Percentiles rank a stretch among this genome's conserved stretches.
Evolutionary conservation across 2,329 filamentous ascomycete genomes (phyloP).

Genomic region (Stagonosporopsis vannaccii): DNA sequence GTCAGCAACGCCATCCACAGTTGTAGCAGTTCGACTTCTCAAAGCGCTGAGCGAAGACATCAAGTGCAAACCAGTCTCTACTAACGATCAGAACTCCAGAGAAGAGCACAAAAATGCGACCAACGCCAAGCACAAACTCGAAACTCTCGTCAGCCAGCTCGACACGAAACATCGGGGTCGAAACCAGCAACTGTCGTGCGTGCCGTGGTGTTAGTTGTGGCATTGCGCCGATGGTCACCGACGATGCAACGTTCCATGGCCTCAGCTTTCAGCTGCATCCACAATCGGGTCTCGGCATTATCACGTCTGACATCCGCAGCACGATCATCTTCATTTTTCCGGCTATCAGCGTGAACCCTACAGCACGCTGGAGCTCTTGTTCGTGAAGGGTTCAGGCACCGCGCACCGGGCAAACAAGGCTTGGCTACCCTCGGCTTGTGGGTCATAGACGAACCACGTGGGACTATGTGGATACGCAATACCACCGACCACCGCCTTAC

Average conservation of each 20-base stretch:
- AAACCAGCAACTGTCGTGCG: slow-evolving; percentile 6
- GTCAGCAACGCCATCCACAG: slow-evolving; percentile 12
- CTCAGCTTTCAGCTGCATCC: slow-evolving; percentile 14
- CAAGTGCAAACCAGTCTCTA: neutral
- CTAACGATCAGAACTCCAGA: neutral
- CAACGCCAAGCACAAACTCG: neutral
- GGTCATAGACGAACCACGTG: neutral
- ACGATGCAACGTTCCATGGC: slow-evolving; percentile 39
- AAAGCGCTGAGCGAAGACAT: neutral
- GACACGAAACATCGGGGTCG: slow-evolving; percentile 2
- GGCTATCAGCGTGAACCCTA: neutral
- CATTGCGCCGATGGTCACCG: slow-evolving; percentile 33
- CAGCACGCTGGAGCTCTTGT: neutral
- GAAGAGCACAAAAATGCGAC: slow-evolving; percentile 1
- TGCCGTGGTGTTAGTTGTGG: slow-evolving; percentile 22
- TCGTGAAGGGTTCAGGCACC: neutral
- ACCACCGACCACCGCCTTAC: slow-evolving; percentile 2
- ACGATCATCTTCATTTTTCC: neutral
- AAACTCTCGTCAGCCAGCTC: neutral
- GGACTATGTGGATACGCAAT: slow-evolving; percentile 9
- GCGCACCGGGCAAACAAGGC: slow-evolving; percentile 6
- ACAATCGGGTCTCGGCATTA: slow-evolving; percentile 9
- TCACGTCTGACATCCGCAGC: neutral
- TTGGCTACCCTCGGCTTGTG: slow-evolving; percentile 14
- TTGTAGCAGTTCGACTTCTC: neutral